Evolutionary conservation across 257 asterid genomes (phyloP).

Genomic region (Jaltomata sinuosa): DNA sequence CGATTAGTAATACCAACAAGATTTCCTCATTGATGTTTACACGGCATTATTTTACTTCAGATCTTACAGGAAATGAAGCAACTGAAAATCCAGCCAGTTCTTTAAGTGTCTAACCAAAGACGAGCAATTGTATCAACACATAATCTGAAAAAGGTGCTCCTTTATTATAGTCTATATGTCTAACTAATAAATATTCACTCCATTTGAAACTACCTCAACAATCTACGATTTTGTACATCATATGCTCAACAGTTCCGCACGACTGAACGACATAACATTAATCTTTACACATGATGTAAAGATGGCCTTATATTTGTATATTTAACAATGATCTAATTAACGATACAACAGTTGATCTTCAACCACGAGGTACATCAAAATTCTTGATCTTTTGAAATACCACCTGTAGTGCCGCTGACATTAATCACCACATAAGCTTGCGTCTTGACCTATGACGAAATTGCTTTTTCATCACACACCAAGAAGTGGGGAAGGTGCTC

Average conservation of each 20-base stretch:
- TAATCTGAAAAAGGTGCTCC: background rate
- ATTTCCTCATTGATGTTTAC: background rate
- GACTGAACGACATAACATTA: background rate
- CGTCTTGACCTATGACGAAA: conserved; percentile 49
- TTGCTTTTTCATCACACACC: conserved; percentile 75
- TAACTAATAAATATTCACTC: background rate
- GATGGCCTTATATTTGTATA: background rate
- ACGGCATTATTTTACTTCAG: background rate
- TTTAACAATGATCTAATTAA: background rate
- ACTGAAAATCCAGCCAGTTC: background rate
- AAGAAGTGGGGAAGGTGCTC: conserved; percentile 66
- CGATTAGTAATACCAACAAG: background rate
- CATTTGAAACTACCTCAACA: background rate
- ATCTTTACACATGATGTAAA: background rate
- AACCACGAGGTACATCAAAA: background rate
- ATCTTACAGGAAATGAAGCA: background rate
- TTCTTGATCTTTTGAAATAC: background rate
- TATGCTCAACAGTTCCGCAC: background rate
- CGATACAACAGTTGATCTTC: background rate
- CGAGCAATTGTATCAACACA: background rate
- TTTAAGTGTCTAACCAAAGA: background rate
- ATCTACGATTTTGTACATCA: background rate
- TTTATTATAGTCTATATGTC: background rate
- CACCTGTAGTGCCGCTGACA: background rate
- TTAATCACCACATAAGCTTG: conserved; percentile 48